Conservation (phyloP, 768 basidiomycete genomes). For the Tricholoma flavovirens region DNA sequence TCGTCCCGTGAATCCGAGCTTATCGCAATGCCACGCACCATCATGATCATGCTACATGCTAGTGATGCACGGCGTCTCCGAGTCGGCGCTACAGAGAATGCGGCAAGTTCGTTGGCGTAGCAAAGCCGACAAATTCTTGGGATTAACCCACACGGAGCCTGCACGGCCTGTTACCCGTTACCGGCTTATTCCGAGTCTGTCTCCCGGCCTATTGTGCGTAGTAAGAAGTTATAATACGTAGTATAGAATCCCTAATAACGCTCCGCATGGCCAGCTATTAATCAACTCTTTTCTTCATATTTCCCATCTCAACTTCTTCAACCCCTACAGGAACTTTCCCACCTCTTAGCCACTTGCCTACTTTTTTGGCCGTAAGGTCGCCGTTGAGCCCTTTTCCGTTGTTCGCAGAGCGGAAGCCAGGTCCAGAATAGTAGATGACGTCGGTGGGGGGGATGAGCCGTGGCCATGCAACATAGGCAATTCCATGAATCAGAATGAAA, state of each 20-base stretch:
- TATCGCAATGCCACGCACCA: too few species aligned
- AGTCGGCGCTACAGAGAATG: too few species aligned
- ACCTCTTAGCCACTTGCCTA: slow-evolving; percentile 31
- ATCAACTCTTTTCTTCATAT: slow-evolving; percentile 70
- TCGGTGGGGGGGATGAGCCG: slow-evolving; percentile 80
- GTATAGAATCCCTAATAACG: neutral
- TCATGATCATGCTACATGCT: too few species aligned
- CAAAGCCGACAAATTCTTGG: too few species aligned
- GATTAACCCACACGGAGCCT: too few species aligned
- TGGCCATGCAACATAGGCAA: slow-evolving; percentile 96
- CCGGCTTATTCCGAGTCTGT: too few species aligned
- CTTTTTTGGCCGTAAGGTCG: slow-evolving; percentile 27
- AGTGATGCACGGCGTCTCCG: too few species aligned
- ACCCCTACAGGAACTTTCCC: slow-evolving; percentile 35
- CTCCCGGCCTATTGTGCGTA: too few species aligned
- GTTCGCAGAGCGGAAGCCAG: slow-evolving; percentile 74
- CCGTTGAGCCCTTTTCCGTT: slow-evolving; percentile 65
- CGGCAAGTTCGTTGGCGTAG: too few species aligned
- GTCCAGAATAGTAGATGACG: slow-evolving; percentile 81
- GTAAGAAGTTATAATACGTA: too few species aligned
- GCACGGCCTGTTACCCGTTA: too few species aligned
- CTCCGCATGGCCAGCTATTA: slow-evolving; percentile 23
- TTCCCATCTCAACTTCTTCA: slow-evolving; percentile 79
- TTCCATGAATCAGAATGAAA: slow-evolving; percentile 81
- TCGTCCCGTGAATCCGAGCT: too few species aligned